Evolutionary conservation across 2,329 filamentous ascomycete genomes (phyloP), one percentile per base, ranked within the genome.

Genomic region (Lasiodiplodia citricola): DNA sequence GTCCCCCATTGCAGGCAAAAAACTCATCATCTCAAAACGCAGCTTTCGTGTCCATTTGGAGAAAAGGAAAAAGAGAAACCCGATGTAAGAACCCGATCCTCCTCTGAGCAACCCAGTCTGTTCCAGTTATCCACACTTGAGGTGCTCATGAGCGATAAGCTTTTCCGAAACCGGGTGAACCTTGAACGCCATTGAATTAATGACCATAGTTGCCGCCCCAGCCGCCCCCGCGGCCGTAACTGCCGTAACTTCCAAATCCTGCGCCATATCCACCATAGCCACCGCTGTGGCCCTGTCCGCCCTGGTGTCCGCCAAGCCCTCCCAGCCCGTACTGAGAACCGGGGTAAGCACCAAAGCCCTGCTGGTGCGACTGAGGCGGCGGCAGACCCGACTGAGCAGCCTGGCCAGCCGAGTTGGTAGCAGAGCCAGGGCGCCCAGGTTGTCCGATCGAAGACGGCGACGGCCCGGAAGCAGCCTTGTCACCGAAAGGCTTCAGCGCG

Each of bases 341-440:
- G 37, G 85, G 85, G 71, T 89, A 89, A 55, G 82, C 84, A 65
- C 85, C 85, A 72, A 87, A 88, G 56, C 82, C 84, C 75, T 86
- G 85, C 75, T 89, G 87, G 63, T 87, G 85, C 37, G 81, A 83
- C 76, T 87, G 86, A 64, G 87, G 84, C 55, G 84, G 85, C 57
- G 87, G 86, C 58, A 87, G 79, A 37, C 83, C 83, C 57, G 83
- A 80, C 74, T 87, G 86, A 75, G 77, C 78, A 68, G 83, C 81
- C 74, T 87, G 85, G 55, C 84, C 83, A 50, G 82, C 84, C 28
- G 82, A 83, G 74, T 83, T 88, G 37, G 87, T 86, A 8, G 88
- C 87, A 47, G 88, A 90, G 52, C 87, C 87, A 50, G 88, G 88
- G 70, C 88, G 87, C 72, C 87, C 87, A 55, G 86, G 87, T 75